phyloP scores from a whole-genome alignment of 495 filamentous ascomycete species.

The Immersiella caudata region DNA sequence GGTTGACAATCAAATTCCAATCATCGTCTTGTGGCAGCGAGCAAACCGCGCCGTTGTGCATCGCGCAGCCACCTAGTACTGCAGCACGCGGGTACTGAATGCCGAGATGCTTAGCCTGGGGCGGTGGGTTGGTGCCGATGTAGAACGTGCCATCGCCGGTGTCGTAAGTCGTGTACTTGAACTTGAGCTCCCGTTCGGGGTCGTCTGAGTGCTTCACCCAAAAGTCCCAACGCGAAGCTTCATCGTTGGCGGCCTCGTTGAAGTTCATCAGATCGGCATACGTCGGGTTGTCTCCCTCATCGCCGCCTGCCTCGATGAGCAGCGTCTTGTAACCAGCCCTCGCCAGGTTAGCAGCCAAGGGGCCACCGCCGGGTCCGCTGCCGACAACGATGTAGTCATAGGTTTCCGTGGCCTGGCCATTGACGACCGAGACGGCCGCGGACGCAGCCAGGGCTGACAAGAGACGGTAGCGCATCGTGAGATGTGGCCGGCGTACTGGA shows the following conservation, averaged over 20 bases:
- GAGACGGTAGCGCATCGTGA: constrained; percentile 35
- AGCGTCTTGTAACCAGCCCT: constrained; percentile 62
- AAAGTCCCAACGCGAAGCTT: constrained; percentile 54
- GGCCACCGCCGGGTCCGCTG: constrained; percentile 66
- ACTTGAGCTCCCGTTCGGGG: constrained; percentile 43
- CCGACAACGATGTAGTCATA: constrained; percentile 73
- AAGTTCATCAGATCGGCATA: constrained; percentile 46
- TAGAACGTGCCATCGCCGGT: constrained; percentile 51
- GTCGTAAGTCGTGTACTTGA: constrained; percentile 50
- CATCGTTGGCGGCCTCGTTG: constrained; percentile 49
- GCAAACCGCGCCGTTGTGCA: constrained; percentile 52
- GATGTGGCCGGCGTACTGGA: neutral
- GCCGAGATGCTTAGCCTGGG: constrained; percentile 46
- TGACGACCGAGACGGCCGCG: constrained; percentile 27
- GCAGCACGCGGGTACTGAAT: constrained; percentile 53
- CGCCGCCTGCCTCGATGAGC: constrained; percentile 66
- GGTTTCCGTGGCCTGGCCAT: constrained; percentile 17
- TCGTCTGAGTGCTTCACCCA: constrained; percentile 56
- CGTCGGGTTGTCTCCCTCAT: constrained; percentile 56
- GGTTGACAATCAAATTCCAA: constrained; percentile 49
- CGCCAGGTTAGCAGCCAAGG: constrained; percentile 63
- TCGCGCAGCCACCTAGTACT: constrained; percentile 53
- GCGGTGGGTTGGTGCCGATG: constrained; percentile 49
- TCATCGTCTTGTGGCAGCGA: constrained; percentile 48
- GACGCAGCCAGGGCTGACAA: constrained; percentile 33